Percentiles rank a stretch among this genome's conserved stretches.
phyloP scores from a whole-genome alignment of 2,329 filamentous ascomycete genomes.

The Sclerotinia spermophila region DNA sequence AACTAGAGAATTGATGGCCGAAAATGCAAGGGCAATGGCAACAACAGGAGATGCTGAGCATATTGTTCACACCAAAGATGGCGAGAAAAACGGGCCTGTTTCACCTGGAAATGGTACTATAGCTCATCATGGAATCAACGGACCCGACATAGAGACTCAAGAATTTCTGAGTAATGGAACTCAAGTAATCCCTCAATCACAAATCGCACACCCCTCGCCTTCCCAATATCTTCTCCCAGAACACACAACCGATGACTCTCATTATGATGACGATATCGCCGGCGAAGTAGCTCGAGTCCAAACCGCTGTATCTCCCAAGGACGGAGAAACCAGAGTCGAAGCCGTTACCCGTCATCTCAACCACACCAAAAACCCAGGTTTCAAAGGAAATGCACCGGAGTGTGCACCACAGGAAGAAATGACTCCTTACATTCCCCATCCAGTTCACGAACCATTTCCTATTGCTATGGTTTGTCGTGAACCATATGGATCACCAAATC shows the following conservation, averaged over 20 bases:
- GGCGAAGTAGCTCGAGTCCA: constrained; percentile 62
- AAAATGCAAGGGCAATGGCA: constrained; percentile 28
- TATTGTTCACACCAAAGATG: constrained; percentile 22
- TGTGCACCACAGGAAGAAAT: constrained; percentile 52
- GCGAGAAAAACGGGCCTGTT: neutral
- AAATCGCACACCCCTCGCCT: constrained; percentile 28
- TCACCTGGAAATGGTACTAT: neutral
- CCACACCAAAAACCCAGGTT: constrained; percentile 51
- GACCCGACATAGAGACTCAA: constrained; percentile 26
- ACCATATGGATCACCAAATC: constrained; percentile 62
- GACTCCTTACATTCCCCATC: constrained; percentile 61
- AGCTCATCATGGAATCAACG: constrained; percentile 12
- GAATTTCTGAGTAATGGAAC: constrained; percentile 33
- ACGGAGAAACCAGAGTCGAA: constrained; percentile 51
- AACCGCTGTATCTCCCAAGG: constrained; percentile 48
- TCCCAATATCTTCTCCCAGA: constrained; percentile 43
- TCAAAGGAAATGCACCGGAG: constrained; percentile 52
- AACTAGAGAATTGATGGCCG: constrained; percentile 21
- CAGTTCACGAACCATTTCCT: constrained; percentile 54
- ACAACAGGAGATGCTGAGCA: constrained; percentile 32
- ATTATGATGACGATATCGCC: constrained; percentile 61
- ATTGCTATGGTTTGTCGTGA: constrained; percentile 69
- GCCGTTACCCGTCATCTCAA: constrained; percentile 65
- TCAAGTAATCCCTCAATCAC: constrained; percentile 24
- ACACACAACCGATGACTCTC: constrained; percentile 55